Evolutionary conservation across 2,329 filamentous ascomycete species (phyloP).

Genomic region (Botrytis byssoidea): DNA sequence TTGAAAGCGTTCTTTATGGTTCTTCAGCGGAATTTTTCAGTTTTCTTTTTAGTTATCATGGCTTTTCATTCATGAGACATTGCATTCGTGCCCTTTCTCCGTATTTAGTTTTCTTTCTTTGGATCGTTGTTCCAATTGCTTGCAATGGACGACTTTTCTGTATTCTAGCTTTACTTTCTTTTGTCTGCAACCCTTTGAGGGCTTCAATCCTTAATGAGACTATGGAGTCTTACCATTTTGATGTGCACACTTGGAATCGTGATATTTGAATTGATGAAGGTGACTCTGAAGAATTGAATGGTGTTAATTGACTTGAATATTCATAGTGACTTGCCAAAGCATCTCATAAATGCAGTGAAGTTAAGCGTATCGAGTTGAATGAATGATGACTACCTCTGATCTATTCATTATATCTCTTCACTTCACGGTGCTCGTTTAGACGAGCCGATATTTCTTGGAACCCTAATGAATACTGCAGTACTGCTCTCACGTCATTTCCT

Average conservation of each 20-base stretch:
- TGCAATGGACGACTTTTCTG: neutral
- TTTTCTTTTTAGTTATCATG: neutral
- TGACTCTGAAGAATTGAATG: neutral
- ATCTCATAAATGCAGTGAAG: neutral
- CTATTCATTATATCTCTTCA: neutral
- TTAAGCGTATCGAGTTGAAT: neutral
- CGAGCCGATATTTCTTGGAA: neutral
- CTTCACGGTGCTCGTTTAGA: neutral
- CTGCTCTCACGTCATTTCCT: neutral
- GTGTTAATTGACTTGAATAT: neutral
- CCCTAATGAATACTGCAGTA: neutral
- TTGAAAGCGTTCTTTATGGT: neutral
- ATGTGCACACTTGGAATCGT: neutral
- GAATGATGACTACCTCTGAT: neutral
- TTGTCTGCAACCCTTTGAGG: neutral
- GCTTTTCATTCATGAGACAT: neutral
- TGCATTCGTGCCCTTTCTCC: neutral
- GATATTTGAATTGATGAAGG: neutral
- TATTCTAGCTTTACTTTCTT: neutral
- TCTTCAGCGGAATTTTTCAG: neutral
- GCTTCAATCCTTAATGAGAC: constrained; percentile 1
- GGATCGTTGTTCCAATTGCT: neutral
- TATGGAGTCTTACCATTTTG: neutral
- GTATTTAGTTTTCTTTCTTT: neutral
- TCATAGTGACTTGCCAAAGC: neutral